Evolutionary conservation across 768 basidiomycete species (phyloP).

Genomic region (Rhodotorula diobovata): DNA sequence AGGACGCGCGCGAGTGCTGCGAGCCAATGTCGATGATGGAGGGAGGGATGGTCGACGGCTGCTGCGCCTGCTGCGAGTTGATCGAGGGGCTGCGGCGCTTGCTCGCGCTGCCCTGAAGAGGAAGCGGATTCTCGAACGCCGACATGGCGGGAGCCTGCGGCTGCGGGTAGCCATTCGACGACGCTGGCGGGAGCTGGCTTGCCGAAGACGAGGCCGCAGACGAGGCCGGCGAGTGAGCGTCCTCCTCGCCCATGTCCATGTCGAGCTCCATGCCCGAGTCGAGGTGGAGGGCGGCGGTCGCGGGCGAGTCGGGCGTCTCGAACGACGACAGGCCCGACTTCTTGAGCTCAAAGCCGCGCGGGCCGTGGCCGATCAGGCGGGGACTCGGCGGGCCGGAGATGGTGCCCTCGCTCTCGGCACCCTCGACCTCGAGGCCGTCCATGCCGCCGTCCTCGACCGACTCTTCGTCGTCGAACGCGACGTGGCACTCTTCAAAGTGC

Average conservation of each 20-base stretch:
- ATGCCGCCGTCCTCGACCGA: conserved; percentile 26
- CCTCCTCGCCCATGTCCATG: conserved; percentile 40
- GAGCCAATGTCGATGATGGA: conserved; percentile 2
- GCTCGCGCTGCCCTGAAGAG: conserved; percentile 10
- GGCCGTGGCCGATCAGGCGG: conserved; percentile 3
- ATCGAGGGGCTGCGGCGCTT: conserved; percentile 19
- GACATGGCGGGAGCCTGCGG: conserved; percentile 10
- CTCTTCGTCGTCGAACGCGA: conserved; percentile 48
- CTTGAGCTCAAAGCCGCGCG: conserved; percentile 25
- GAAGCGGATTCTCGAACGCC: conserved; percentile 9
- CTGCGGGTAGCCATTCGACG: background rate
- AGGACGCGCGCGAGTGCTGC: background rate
- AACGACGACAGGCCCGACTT: conserved; percentile 52
- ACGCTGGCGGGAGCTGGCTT: background rate
- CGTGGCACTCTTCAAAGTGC: conserved; percentile 86
- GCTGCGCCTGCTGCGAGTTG: conserved; percentile 2
- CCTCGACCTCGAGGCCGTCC: conserved; percentile 32
- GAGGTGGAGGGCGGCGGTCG: conserved; percentile 39
- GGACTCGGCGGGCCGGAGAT: conserved; percentile 36
- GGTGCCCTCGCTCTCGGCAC: conserved; percentile 34
- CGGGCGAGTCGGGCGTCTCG: conserved; percentile 44
- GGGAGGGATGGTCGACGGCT: conserved; percentile 13
- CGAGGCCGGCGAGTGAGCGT: conserved; percentile 13
- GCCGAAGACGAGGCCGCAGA: conserved; percentile 16
- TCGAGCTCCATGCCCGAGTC: conserved; percentile 41